Evolutionary conservation across 2,329 filamentous ascomycete genomes (phyloP).

Genomic region (Fusarium sp.): DNA sequence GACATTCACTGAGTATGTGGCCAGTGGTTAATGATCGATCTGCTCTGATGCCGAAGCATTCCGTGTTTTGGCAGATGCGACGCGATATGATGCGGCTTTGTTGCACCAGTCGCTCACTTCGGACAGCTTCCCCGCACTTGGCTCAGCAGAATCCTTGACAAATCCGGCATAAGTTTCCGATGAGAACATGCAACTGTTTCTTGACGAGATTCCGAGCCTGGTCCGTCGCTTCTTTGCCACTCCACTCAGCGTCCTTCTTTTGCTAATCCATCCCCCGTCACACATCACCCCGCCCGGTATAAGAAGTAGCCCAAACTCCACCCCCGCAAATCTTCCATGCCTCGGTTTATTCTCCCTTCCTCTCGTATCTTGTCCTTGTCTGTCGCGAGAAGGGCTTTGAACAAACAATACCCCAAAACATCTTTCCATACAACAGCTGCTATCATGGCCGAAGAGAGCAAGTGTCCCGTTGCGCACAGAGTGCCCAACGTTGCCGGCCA

Average conservation of each 20-base stretch:
- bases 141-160: conserved; percentile 31
- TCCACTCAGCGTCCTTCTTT: conserved; percentile 26
- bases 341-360: conserved; percentile 32
- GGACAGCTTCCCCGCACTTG: conserved; percentile 43
- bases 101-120: conserved; percentile 17
- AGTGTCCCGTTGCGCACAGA: conserved; percentile 35
- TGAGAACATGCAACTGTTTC: neutral
- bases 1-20: neutral
- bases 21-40: neutral
- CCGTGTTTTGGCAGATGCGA: neutral
- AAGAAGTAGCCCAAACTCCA: conserved; percentile 25
- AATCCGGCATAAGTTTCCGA: conserved; percentile 39
- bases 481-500: conserved; percentile 36
- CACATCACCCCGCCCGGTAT: neutral
- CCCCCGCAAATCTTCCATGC: conserved; percentile 36
- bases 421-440: conserved; percentile 7
- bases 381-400: conserved; percentile 27
- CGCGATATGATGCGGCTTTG: neutral
- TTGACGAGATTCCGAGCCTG: conserved; percentile 35
- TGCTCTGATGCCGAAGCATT: conserved; percentile 11
- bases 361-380: conserved; percentile 24
- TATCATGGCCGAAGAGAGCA: conserved; percentile 35
- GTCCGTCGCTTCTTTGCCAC: conserved; percentile 20
- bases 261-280: conserved; percentile 29
- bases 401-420: neutral